Conservation (phyloP, 2,329 filamentous ascomycete genomes). For the Penicillium sp. region DNA sequence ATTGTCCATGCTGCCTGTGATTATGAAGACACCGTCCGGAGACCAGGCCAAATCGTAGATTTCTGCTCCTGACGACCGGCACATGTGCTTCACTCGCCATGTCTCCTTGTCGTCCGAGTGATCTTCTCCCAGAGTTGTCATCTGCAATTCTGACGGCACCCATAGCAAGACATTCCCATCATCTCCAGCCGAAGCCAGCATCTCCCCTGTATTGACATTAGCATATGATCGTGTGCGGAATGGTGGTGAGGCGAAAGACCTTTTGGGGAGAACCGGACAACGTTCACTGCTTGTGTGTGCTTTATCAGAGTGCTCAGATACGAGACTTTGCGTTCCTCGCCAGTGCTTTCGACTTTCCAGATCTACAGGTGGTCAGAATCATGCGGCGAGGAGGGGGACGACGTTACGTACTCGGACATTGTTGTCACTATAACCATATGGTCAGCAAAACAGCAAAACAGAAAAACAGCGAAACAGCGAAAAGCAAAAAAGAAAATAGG, state of each 20-base stretch:
- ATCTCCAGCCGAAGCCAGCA: constrained; percentile 90
- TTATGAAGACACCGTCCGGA: constrained; percentile 92
- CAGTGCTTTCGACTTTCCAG: constrained; percentile 83
- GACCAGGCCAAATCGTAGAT: constrained; percentile 99
- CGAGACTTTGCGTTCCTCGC: constrained; percentile 81
- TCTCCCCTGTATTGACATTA: constrained; percentile 63
- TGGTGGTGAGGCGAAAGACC: constrained; percentile 50
- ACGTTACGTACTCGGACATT: constrained; percentile 73
- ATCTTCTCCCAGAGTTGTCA: constrained; percentile 74
- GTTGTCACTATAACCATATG: constrained; percentile 59
- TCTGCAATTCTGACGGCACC: constrained; percentile 78
- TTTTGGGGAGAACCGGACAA: constrained; percentile 91
- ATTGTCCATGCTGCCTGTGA: constrained; percentile 99
- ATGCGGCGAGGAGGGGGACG: constrained; percentile 17
- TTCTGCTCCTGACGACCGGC: constrained; percentile 86
- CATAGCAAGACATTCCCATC: constrained; percentile 96
- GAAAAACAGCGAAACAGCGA: background rate
- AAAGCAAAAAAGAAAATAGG: background rate
- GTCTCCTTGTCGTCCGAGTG: constrained; percentile 89
- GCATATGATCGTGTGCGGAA: constrained; percentile 7
- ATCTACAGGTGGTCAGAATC: constrained; percentile 56
- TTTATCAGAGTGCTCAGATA: constrained; percentile 90
- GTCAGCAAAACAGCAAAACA: constrained; percentile 14
- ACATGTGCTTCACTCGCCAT: constrained; percentile 98
- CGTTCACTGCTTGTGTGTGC: constrained; percentile 96